Evolutionary conservation across 2,329 filamentous ascomycete species (phyloP).

Genomic region (Rhynchosporium agropyri): DNA sequence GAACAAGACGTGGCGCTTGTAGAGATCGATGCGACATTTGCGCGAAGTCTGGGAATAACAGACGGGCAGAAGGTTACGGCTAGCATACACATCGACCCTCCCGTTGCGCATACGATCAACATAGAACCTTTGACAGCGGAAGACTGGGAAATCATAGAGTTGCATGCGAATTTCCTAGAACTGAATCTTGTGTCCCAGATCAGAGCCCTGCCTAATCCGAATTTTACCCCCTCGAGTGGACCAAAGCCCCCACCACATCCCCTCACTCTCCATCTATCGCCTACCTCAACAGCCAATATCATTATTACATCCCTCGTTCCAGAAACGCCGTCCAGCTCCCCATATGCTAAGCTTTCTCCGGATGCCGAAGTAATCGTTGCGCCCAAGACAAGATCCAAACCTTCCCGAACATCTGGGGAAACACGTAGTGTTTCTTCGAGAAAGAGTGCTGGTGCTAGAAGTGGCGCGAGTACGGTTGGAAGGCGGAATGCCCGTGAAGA

Average conservation of each 20-base stretch:
- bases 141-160: constrained; percentile 98
- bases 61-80: constrained; percentile 79
- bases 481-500: constrained; percentile 65
- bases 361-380: constrained; percentile 98
- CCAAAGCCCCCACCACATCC: constrained; percentile 67
- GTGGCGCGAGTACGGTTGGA: constrained; percentile 70
- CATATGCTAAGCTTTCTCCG: constrained; percentile 90
- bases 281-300: constrained; percentile 93
- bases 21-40: constrained; percentile 87
- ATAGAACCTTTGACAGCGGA: constrained; percentile 94
- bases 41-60: constrained; percentile 70
- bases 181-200: constrained; percentile 92
- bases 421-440: constrained; percentile 80
- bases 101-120: constrained; percentile 88
- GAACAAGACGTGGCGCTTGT: constrained; percentile 79
- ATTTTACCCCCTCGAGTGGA: constrained; percentile 56
- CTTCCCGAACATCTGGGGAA: constrained; percentile 67
- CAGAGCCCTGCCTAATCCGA: constrained; percentile 86
- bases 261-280: constrained; percentile 88
- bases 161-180: constrained; percentile 94
- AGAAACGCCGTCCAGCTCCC: constrained; percentile 63
- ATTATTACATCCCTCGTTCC: constrained; percentile 83
- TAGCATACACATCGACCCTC: constrained; percentile 83
- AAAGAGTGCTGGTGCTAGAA: constrained; percentile 74
- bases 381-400: constrained; percentile 81